Conservation (phyloP, 441 rosid genomes). For the Euphorbia celastroides region DNA sequence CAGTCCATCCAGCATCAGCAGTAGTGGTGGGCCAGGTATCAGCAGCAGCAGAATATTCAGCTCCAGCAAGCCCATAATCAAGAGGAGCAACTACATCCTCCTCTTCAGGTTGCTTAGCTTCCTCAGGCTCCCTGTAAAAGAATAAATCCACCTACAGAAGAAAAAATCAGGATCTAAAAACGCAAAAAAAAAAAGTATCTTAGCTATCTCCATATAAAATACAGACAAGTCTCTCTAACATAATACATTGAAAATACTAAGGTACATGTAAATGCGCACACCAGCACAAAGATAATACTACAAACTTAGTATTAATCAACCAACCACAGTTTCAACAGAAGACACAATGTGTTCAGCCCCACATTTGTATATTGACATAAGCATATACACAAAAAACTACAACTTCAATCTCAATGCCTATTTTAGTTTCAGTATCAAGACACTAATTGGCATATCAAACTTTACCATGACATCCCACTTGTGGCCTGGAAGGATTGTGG, state of each 20-base stretch:
- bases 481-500: conserved; percentile 65
- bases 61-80: conserved; percentile 12
- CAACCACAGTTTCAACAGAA: no score
- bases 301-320: neutral
- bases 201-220: neutral
- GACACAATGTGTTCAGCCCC: neutral
- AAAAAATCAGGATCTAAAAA: neutral
- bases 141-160: conserved; percentile 69
- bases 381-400: neutral
- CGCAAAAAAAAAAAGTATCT: neutral
- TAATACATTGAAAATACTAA: neutral
- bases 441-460: neutral
- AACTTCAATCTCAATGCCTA: neutral
- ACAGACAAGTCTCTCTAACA: neutral
- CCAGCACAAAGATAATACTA: neutral
- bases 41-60: conserved; percentile 7
- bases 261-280: neutral
- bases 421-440: no score
- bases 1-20: neutral
- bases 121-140: conserved; percentile 94
- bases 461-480: conserved; percentile 94
- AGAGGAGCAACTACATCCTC: conserved; percentile 14
- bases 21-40: conserved; percentile 6
- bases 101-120: conserved; percentile 66
- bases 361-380: neutral